phyloP scores from a whole-genome alignment of 257 asterid species.

The Solanum peruvianum region DNA sequence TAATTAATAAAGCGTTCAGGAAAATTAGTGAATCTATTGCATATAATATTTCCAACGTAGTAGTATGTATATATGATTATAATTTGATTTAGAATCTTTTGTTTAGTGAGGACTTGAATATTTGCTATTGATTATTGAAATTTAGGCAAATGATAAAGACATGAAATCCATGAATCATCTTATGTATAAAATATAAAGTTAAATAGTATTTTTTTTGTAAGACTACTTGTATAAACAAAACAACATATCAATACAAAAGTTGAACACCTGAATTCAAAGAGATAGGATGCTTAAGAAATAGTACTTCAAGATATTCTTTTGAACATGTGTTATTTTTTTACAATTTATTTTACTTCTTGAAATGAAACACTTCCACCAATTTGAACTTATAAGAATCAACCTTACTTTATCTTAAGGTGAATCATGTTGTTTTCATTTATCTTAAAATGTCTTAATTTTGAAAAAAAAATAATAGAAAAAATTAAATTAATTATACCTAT shows the following conservation, averaged over 20 bases:
- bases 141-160: background rate
- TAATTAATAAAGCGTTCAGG: background rate
- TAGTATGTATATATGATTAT: background rate
- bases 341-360: background rate
- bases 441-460: background rate
- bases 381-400: too few relatives aligned
- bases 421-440: background rate
- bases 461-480: too few relatives aligned
- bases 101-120: background rate
- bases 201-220: too few relatives aligned
- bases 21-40: background rate
- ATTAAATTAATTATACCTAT: background rate
- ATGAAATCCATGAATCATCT: background rate
- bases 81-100: background rate
- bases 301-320: background rate
- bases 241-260: background rate
- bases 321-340: background rate
- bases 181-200: background rate
- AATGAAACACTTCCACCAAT: background rate
- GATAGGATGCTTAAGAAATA: background rate
- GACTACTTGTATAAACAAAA: background rate
- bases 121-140: background rate
- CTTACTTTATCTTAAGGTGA: too few relatives aligned
- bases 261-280: background rate
- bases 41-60: background rate